Evolutionary conservation across 176 grass and related monocot genomes (phyloP), one percentile per base, ranked within the genome.

Genomic region (sorghum (Sorghum bicolor)): DNA sequence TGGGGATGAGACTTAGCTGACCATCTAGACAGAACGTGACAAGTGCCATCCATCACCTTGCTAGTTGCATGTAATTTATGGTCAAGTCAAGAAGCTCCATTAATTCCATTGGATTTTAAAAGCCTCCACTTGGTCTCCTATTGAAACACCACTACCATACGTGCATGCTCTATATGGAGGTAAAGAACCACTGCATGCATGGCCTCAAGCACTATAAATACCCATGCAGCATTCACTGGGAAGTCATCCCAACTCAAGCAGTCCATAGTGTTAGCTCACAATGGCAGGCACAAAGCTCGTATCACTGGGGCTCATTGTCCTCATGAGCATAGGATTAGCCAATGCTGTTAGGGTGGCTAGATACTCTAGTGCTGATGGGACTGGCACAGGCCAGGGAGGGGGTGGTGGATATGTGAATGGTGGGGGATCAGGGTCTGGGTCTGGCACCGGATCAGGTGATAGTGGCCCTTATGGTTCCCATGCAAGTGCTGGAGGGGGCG

Each of bases 181-280:
- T 72, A 72, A 72, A 17, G 5, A 16, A 43, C 17, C 1, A 28
- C 1, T 9, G 4, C 9, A n/a, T n/a, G n/a, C n/a, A 39, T 74
- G 31, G 19, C 7, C 15, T 29, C 45, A n/a, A 69, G 64, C 45
- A 20, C 83, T 79, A 85, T 78, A 85, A 67, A 84, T 84, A 67
- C 31, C n/a, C 9, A 37, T 31, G n/a, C 9, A 55, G 1, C 31
- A 14, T 67, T 50, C 15, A 19, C 15, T 22, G 2, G 13, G n/a
- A 62, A 29, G 24, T 19, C 70, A 83, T 34, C 71, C 9, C 71
- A 52, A 22, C 22, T 37, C 16, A 10, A 50, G 5, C 5, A 37
- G 28, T 64, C 12, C 6, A 11, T 11, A 74, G 26, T 30, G 15
- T 3, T 57, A 57, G 41, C 63, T 40, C 31, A 14, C 61, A 36